Evolutionary conservation across 768 basidiomycete genomes (phyloP).

Genomic region (Pleurotus platypus): DNA sequence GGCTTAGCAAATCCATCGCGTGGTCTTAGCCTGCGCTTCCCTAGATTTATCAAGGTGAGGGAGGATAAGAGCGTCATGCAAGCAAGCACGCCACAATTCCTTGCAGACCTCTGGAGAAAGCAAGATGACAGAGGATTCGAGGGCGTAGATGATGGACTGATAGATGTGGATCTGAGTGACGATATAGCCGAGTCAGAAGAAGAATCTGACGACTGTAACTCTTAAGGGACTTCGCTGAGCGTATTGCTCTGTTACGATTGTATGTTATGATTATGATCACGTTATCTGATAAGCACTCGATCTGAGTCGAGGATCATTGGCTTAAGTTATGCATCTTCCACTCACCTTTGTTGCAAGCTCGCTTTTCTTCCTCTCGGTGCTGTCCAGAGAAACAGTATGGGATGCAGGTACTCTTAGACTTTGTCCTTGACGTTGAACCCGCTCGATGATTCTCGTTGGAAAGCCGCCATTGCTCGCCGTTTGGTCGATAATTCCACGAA

Average conservation of each 20-base stretch:
- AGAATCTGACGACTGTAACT: too few relatives aligned
- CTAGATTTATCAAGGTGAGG: conserved; percentile 72
- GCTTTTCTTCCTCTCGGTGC: neutral
- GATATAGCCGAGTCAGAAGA: conserved; percentile 24
- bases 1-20: conserved; percentile 48
- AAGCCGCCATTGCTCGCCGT: conserved; percentile 39
- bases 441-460: neutral
- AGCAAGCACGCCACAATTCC: conserved; percentile 68
- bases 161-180: conserved; percentile 44
- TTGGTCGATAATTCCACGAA: conserved; percentile 34
- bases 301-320: conserved; percentile 1
- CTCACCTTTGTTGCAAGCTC: neutral
- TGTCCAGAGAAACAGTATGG: conserved; percentile 36
- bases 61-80: conserved; percentile 73
- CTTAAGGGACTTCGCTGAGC: too few relatives aligned
- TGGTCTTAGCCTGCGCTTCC: conserved; percentile 85
- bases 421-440: conserved; percentile 1
- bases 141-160: conserved; percentile 42
- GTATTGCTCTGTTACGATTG: too few relatives aligned
- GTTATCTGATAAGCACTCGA: conserved; percentile 7
- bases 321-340: neutral
- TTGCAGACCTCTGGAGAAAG: conserved; percentile 64
- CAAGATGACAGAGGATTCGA: conserved; percentile 45
- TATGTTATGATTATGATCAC: too few relatives aligned
- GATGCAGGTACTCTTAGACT: conserved; percentile 38